A percentile compares a stretch with the other conserved stretches of the same genome.
Evolutionary conservation across 345 rosid species (phyloP).

Genomic region (Kernera saxatilis): DNA sequence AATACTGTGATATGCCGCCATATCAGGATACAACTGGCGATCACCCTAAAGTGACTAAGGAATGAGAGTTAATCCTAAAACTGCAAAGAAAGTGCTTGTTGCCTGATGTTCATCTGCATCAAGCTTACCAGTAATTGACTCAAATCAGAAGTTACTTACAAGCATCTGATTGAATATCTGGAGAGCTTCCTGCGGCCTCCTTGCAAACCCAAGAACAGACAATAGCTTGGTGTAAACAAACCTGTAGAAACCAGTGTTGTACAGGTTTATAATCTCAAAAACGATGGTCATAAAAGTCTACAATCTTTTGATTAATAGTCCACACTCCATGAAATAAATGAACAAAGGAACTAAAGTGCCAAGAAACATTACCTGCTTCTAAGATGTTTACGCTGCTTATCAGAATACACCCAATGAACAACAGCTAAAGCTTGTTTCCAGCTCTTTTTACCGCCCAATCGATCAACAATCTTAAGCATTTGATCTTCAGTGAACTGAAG

Average conservation of each 20-base stretch:
- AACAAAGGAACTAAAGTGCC: neutral
- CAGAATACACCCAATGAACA: slow-evolving; percentile 71
- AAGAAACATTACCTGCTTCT: slow-evolving; percentile 59
- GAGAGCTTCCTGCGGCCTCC: slow-evolving; percentile 74
- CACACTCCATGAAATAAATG: neutral
- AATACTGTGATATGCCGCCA: slow-evolving; percentile 81
- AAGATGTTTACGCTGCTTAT: slow-evolving; percentile 46
- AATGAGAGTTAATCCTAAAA: slow-evolving; percentile 34
- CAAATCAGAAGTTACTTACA: slow-evolving; percentile 39
- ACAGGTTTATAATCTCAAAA: neutral
- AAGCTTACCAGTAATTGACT: neutral
- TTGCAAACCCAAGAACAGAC: slow-evolving; percentile 67
- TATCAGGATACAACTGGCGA: slow-evolving; percentile 71
- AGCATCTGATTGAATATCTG: slow-evolving; percentile 66
- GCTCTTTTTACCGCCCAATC: slow-evolving; percentile 56
- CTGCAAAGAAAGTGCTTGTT: neutral
- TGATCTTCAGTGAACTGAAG: slow-evolving; percentile 78
- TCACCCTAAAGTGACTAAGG: slow-evolving; percentile 52
- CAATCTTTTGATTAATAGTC: neutral
- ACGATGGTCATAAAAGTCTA: neutral
- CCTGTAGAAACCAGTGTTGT: slow-evolving; percentile 39
- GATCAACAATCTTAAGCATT: slow-evolving; percentile 69
- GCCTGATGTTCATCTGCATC: neutral
- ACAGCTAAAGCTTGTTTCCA: slow-evolving; percentile 81
- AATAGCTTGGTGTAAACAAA: slow-evolving; percentile 92